Evolutionary conservation across 179 eudicot genomes (phyloP), one percentile per base, ranked within the genome.

Genomic region (Gypsophila paniculata): DNA sequence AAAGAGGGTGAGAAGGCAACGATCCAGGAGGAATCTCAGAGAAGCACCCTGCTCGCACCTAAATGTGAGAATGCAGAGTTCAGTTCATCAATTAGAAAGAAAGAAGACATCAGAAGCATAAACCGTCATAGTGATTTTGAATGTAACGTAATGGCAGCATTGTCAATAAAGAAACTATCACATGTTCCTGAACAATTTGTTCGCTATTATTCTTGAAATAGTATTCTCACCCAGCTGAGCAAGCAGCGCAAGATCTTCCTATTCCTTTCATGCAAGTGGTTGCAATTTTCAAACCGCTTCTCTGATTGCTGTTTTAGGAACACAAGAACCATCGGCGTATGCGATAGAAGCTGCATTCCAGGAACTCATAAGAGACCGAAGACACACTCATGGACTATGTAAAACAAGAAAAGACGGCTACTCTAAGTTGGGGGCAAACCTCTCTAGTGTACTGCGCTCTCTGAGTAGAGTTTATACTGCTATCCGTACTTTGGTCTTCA

Each of bases 1-100:
- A 84, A 77, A 91, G 93, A 62, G 99, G 97, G 76, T 94, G 91
- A 65, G 88, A 79, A 81, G 89, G 83, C 80, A 91, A 82, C 73
- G 92, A 91, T 75, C 86, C 80, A 38, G 82, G 77, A 75, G 90
- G 85, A 84, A 87, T 74, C 71, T 89, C 96, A 46, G 86, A 86
- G 75, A 94, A 89, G 85, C 97, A 94, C 38, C 99, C 97, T 62
- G 88, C 96, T 77, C 94, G 96, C 77, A 91, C 97, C 99, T 94
- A 85, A 64, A 79, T 73, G 64, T 74, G 26, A 72, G 72, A 63
- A 72, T 19, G 29, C 25, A 13, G 15, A 59, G 29, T 58, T 17
- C 65, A 39, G 65, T 75, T 72, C 57, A 51, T 25, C 13, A 39
- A 54, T 38, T n/a, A 68, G 80, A 53, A 65, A 19, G 25, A 51